phyloP scores from a whole-genome alignment of 306 rosid species.

The Pachyrhizus erosus region DNA sequence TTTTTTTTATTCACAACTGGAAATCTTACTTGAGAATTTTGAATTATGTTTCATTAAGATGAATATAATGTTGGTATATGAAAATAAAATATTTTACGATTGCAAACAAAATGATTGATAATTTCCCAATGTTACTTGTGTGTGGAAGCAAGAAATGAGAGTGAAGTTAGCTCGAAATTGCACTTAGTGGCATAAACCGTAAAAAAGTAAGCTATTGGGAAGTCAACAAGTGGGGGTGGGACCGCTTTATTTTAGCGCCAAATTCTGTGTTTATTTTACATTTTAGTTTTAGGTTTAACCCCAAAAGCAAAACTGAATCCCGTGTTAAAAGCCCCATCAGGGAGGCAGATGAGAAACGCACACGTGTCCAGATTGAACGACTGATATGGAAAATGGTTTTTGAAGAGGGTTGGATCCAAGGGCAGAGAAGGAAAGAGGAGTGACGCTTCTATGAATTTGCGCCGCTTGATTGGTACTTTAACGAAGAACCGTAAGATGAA shows the following conservation, averaged over 20 bases:
- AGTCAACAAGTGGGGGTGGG: conserved; percentile 43
- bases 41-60: no score
- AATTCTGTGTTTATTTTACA: conserved; percentile 38
- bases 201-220: neutral
- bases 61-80: neutral
- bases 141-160: neutral
- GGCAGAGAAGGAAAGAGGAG: conserved; percentile 41
- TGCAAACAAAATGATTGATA: neutral
- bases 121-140: neutral
- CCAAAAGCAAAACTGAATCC: neutral
- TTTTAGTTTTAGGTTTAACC: conserved; percentile 16
- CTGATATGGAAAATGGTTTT: neutral
- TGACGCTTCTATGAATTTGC: conserved; percentile 67
- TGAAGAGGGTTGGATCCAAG: conserved; percentile 48
- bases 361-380: neutral
- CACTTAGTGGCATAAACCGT: neutral
- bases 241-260: conserved; percentile 65
- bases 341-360: neutral
- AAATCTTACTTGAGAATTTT: no score
- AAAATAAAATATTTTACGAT: neutral
- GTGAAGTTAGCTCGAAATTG: neutral
- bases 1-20: no score
- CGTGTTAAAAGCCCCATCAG: neutral
- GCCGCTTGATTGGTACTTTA: conserved; percentile 51
- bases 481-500: conserved; percentile 53